Base-by-base conservation (phyloP, 805 yeast species). In the Sugiyamaella valdiviana region DNA sequence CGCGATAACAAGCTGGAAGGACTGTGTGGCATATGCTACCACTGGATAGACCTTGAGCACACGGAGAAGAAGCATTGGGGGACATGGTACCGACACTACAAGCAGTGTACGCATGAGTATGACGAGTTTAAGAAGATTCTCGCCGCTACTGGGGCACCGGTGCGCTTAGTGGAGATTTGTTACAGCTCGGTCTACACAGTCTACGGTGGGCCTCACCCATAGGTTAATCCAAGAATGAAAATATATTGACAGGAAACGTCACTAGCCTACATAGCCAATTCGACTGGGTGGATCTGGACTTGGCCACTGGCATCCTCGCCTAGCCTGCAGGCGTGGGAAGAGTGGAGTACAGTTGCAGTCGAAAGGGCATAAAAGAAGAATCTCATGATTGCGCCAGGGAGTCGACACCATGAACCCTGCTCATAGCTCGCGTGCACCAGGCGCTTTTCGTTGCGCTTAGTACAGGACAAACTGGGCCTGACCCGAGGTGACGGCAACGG, bases 401-500 rank as follows among this genome's bases (percentile, higher is more conserved):
- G 32, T 26, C 32, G 32, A 26, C 32, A 26, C 32, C 3, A 26
- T 26, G 32, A 26, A 26, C 32, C 32, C 32, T 26, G 32, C 32
- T 26, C 32, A 26, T n/a, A 26, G 32, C n/a, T 26, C 32, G 32
- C 14, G n/a, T 2, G 32, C 32, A 26, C 32, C 32, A 26, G 10
- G 32, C 32, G 14, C 32, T 26, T 26, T 26, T 26, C n/a, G 32
- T 26, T 26, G 32, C 32, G 14, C 32, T 26, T 65, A 58, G 63
- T 87, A 88, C 56, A 89, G 75, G 48, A 88, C 95, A 67, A 84
- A 85, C 67, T 84, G 75, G 54, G 95, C 97, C 56, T 71, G 72
- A 68, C 99, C 98, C 26, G 74, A 67, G 51, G 88, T 79, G 56
- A 91, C 95, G 57, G 95, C 82, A 56, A 84, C 95, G 47, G 98